Evolutionary conservation across 2,329 filamentous ascomycete genomes (phyloP).

Genomic region (Purpureocillium takamizusanense): DNA sequence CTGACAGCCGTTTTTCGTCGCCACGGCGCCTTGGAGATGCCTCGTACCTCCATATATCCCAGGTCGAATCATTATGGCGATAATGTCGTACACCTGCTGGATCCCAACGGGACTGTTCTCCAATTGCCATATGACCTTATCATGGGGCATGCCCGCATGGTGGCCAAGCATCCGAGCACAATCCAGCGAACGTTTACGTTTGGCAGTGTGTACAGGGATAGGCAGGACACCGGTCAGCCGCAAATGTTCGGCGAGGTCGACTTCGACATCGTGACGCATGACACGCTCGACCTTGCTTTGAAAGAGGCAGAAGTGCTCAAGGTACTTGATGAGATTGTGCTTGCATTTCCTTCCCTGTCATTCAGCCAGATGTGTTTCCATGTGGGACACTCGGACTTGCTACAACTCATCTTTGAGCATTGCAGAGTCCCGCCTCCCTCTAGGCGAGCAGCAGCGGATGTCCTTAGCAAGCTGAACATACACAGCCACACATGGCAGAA

Average conservation of each 20-base stretch:
- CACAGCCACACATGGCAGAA: constrained; percentile 74
- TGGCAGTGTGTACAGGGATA: constrained; percentile 78
- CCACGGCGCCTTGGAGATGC: constrained; percentile 79
- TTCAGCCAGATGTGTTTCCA: constrained; percentile 76
- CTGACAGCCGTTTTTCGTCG: constrained; percentile 73
- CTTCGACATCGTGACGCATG: constrained; percentile 87
- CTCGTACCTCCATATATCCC: constrained; percentile 70
- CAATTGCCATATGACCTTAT: constrained; percentile 94
- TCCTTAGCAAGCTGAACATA: constrained; percentile 80
- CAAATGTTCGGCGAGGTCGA: constrained; percentile 81
- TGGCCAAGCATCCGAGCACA: constrained; percentile 59
- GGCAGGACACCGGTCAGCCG: constrained; percentile 70
- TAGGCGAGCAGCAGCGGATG: constrained; percentile 67
- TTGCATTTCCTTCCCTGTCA: constrained; percentile 67
- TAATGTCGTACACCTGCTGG: constrained; percentile 71
- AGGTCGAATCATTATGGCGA: constrained; percentile 66
- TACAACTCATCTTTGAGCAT: constrained; percentile 83
- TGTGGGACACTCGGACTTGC: constrained; percentile 76
- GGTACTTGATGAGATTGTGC: constrained; percentile 83
- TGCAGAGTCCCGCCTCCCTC: constrained; percentile 67
- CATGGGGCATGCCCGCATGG: constrained; percentile 73
- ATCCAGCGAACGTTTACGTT: constrained; percentile 78
- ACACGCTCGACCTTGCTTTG: constrained; percentile 71
- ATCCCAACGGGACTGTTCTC: constrained; percentile 75
- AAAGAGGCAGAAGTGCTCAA: constrained; percentile 94